A percentile compares a stretch with the other conserved stretches of the same genome.
Conservation (phyloP, 2,329 filamentous ascomycete genomes). For the Rhynchosporium agropyri region DNA sequence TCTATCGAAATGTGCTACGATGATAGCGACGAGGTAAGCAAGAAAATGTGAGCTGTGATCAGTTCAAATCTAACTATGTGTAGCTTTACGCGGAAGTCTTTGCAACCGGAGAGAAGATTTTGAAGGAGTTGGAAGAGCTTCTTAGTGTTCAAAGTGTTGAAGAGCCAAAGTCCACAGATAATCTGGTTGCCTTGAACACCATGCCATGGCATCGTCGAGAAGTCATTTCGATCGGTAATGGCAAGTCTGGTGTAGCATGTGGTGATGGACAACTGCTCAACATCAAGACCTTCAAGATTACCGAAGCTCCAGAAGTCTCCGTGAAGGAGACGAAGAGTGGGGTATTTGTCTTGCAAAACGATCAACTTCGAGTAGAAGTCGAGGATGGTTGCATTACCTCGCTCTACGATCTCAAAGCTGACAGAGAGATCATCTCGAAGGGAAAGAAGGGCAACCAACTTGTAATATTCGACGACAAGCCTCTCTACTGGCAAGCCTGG, state of each 20-base stretch:
- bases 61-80: slow-evolving; percentile 36
- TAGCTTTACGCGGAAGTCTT: slow-evolving; percentile 83
- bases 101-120: slow-evolving; percentile 69
- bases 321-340: slow-evolving; percentile 56
- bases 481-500: slow-evolving; percentile 96
- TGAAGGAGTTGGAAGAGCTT: slow-evolving; percentile 68
- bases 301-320: slow-evolving; percentile 53
- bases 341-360: slow-evolving; percentile 79
- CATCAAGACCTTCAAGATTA: slow-evolving; percentile 53
- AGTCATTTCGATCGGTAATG: slow-evolving; percentile 64
- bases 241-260: slow-evolving; percentile 56
- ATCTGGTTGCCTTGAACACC: slow-evolving; percentile 75
- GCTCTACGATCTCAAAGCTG: slow-evolving; percentile 71
- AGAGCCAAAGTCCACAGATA: slow-evolving; percentile 46
- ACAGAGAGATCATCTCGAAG: slow-evolving; percentile 76
- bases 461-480: slow-evolving; percentile 96
- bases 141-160: slow-evolving; percentile 62
- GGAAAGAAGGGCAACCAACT: slow-evolving; percentile 83
- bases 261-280: slow-evolving; percentile 57
- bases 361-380: slow-evolving; percentile 73
- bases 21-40: slow-evolving; percentile 76
- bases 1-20: slow-evolving; percentile 98
- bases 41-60: not conserved
- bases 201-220: slow-evolving; percentile 83
- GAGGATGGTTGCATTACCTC: slow-evolving; percentile 79